A percentile compares a stretch with the other conserved stretches of the same genome.
Conservation (phyloP, 768 basidiomycete genomes). For the Peribolospora kevripleyi region DNA sequence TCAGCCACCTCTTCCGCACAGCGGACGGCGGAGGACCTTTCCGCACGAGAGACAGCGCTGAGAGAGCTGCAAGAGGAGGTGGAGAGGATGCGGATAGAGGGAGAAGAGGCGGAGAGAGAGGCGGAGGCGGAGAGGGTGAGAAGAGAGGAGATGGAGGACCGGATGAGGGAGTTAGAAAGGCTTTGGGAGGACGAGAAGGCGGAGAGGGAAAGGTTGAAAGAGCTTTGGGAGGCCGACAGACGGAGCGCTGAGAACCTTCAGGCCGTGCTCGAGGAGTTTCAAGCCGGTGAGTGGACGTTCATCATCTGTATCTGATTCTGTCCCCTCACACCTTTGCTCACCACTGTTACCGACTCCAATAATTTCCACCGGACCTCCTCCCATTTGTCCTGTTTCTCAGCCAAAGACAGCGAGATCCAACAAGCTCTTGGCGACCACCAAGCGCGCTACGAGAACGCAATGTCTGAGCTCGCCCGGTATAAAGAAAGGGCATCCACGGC, state of each 20-base stretch:
- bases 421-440: constrained; percentile 64
- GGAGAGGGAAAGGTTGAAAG: constrained; percentile 14
- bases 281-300: constrained; percentile 38
- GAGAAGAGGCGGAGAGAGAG: constrained; percentile 44
- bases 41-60: constrained; percentile 50
- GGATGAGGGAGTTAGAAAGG: constrained; percentile 34
- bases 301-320: neutral
- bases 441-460: constrained; percentile 37
- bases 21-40: constrained; percentile 37
- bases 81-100: constrained; percentile 59
- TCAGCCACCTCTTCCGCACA: constrained; percentile 15
- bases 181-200: constrained; percentile 34
- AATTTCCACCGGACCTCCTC: neutral
- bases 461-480: neutral
- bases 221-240: constrained; percentile 10
- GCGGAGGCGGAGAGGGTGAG: constrained; percentile 41
- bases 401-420: constrained; percentile 70
- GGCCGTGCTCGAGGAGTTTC: constrained; percentile 84
- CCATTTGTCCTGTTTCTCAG: constrained; percentile 22
- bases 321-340: neutral
- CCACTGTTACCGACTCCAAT: too few relatives aligned
- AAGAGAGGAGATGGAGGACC: constrained; percentile 48
- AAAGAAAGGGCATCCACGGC: neutral
- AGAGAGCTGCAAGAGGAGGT: constrained; percentile 63
- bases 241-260: constrained; percentile 65